These are phyloP conservation scores for Hypoxylon cercidicola DNA, from an alignment of 495 filamentous ascomycete species.

Conservation along the genomic window DNA sequence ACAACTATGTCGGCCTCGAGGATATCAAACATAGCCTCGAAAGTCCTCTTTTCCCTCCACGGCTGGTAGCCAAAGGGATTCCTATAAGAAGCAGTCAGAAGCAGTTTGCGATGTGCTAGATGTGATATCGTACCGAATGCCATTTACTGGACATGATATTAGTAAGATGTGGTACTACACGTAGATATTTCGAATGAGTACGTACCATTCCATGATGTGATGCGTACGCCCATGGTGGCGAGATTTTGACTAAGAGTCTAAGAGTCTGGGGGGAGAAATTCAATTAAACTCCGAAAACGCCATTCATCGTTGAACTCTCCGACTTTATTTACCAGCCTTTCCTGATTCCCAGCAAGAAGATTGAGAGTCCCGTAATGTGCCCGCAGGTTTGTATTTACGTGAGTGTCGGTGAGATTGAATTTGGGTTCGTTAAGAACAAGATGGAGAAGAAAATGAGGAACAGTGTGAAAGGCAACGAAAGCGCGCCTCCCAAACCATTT, in stretches of 20 bases:
- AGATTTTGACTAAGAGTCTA: background rate
- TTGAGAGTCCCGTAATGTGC: no score
- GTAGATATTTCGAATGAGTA: background rate
- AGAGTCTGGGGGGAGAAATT: no score
- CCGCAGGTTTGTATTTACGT: no score
- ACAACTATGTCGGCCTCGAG: conserved; percentile 94
- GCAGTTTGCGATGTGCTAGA: background rate
- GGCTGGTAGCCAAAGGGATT: conserved; percentile 96
- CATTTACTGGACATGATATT: conserved; percentile 74
- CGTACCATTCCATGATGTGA: conserved; percentile 52
- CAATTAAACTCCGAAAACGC: background rate
- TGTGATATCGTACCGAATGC: conserved; percentile 75
- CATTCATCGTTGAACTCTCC: conserved; percentile 13
- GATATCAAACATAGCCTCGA: conserved; percentile 94
- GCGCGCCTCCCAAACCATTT: no score
- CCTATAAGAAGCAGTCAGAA: conserved; percentile 53
- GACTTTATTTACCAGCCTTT: conserved; percentile 5
- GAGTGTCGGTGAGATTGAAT: no score
- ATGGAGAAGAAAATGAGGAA: no score
- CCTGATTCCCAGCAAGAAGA: conserved; percentile 5
- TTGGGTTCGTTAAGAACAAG: background rate
- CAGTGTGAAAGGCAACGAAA: no score
- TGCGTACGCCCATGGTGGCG: conserved; percentile 44
- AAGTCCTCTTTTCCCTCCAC: conserved; percentile 90
- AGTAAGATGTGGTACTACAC: conserved; percentile 22